Evolutionary conservation across 331 rosid genomes (phyloP), one percentile per base, ranked within the genome.

Genomic region (Pyrus hybrid): DNA sequence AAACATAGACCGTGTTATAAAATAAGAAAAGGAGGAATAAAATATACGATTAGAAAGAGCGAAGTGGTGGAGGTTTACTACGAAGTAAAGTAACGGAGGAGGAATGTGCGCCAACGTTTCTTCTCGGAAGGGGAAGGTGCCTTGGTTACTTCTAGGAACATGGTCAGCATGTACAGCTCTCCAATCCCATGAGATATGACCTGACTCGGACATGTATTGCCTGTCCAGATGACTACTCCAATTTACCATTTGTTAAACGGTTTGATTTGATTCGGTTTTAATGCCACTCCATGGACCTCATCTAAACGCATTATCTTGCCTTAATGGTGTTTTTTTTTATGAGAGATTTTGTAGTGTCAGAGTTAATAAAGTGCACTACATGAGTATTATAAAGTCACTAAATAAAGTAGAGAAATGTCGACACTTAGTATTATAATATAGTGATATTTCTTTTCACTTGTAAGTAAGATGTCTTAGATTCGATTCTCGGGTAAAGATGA

Each of bases 351-450:
- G 13, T 41, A 10, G 5, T 41, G 13, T 13, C 45, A 41, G 3
- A 41, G 47, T 41, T 41, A 41, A 3, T 41, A 41, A 41, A 41
- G 47, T 41, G 47, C 47, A 41, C 47, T 41, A 11, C 13, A 10
- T 10, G 14, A 41, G 47, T 41, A 41, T 11, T 41, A 41, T 1
- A 11, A 41, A 41, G 47, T 3, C 14, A 41, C 47, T 41, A 11
- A 11, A 41, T 41, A 41, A 41, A 41, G 43, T 37, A 37, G 43
- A 37, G 43, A 37, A 37, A 37, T 37, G 1, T 0, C 2, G 4
- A 0, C 13, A 0, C 1, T 0, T 37, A 9, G 4, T 9, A 37
- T 0, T 37, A 37, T 0, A 37, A 1, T 37, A 37, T 0, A 37
- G 1, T 37, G 13, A 0, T 37, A 37, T 37, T 37, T 37, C 4